Conservation (phyloP, 2,329 filamentous ascomycete genomes). For the Cladosporium velox region DNA sequence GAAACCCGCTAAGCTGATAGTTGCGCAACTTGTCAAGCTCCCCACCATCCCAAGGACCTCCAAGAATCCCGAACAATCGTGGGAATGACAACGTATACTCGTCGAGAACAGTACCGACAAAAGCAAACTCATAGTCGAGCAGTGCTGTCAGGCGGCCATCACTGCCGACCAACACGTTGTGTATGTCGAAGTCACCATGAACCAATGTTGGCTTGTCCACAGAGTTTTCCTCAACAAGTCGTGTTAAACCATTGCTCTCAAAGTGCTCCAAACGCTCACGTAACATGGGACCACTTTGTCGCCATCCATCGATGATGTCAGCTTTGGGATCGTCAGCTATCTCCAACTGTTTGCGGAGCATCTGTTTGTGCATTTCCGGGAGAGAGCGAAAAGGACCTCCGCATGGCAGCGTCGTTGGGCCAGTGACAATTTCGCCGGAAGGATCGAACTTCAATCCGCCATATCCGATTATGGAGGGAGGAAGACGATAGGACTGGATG, state of each 20-base stretch:
- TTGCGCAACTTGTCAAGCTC: no score
- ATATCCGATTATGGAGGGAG: no score
- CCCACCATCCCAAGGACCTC: no score
- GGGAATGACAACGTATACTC: no score
- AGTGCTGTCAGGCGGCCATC: background rate
- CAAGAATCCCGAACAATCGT: no score
- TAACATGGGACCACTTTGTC: background rate
- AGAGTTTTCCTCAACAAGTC: background rate
- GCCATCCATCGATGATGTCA: background rate
- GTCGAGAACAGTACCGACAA: no score
- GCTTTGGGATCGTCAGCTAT: background rate
- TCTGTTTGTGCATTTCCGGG: background rate
- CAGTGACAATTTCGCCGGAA: background rate
- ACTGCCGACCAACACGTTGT: background rate
- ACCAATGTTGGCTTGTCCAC: background rate
- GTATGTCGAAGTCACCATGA: background rate
- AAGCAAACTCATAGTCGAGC: no score
- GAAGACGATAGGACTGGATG: no score
- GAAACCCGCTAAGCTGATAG: no score
- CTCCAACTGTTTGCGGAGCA: background rate
- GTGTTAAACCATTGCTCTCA: background rate
- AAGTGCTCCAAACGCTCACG: background rate
- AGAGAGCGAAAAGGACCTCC: background rate
- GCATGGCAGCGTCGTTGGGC: background rate
- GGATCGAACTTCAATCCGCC: no score